Base-by-base conservation (phyloP, 1,139 yeast species). In the Zygoascus meyerae region DNA sequence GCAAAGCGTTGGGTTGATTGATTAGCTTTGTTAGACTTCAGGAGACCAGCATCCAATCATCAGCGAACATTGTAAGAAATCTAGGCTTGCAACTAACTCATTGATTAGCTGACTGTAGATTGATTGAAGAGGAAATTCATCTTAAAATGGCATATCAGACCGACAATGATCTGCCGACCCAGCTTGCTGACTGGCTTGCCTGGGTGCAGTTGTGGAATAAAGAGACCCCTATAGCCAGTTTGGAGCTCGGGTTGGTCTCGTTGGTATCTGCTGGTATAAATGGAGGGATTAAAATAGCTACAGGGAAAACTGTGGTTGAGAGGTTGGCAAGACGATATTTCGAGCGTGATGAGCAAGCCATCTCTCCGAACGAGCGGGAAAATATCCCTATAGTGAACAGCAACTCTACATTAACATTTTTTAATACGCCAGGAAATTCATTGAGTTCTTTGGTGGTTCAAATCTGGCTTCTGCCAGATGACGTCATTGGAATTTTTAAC, bases 161-260 rank as follows among this genome's bases (percentile, higher is more conserved):
- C 7, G 15, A 17, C 7, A n/a, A 12, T 9, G 39, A 18, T 21
- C 16, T 9, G 9, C 10, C 39, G 10, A 14, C 29, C 10, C 29
- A 34, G 37, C 12, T 38, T 10, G 43, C 34, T 7, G 35, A 44
- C 31, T 44, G 41, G 37, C 42, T 44, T 14, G 38, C 42, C n/a
- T 37, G 42, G 42, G 11, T 34, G 28, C 41, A 38, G 18, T 34
- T 44, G 15, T 44, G 47, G 47, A 18, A 16, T 15, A 17, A 17
- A n/a, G 30, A 35, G 12, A 10, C 29, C 5, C 30, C 18, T 11
- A 9, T 15, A 9, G 30, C 39, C 5, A 12, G 9, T 11, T 16
- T 26, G 39, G 39, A 35, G 30, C 15, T 11, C 15, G 21, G n/a
- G 21, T 4, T 35, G 30, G 39, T 35, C 2, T 18, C 30, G 5